Conservation (phyloP, 2,329 filamentous ascomycete species). For the Penicillium sp. region DNA sequence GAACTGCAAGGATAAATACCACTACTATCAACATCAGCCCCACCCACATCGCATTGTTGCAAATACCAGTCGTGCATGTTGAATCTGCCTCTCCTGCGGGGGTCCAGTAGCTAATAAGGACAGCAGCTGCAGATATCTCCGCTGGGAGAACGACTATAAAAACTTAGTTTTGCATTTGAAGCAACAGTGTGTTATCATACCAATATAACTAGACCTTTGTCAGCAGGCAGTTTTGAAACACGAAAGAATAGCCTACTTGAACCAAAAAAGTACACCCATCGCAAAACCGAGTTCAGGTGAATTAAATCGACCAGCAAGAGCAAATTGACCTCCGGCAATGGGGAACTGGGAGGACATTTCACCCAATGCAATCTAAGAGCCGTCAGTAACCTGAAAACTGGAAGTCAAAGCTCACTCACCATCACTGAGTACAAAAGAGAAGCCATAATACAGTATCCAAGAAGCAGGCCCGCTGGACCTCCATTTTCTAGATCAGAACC, state of each 20-base stretch:
- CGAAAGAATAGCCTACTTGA: not conserved
- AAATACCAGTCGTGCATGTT: constrained; percentile 16
- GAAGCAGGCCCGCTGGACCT: constrained; percentile 8
- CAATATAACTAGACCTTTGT: constrained; percentile 5
- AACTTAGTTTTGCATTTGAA: not conserved
- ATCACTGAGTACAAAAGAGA: constrained; percentile 10
- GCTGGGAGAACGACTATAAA: constrained; percentile 14
- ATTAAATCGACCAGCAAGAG: constrained; percentile 10
- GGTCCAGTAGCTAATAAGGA: constrained; percentile 9
- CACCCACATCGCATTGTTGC: constrained; percentile 17
- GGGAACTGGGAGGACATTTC: constrained; percentile 13
- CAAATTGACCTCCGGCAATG: constrained; percentile 10
- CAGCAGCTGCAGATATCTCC: constrained; percentile 10
- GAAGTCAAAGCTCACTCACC: not conserved
- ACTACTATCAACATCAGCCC: constrained; percentile 13
- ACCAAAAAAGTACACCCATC: constrained; percentile 12
- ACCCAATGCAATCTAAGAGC: constrained; percentile 4
- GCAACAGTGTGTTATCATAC: not conserved
- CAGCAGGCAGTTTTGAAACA: not conserved
- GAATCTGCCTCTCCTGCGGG: constrained; percentile 10
- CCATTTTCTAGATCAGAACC: constrained; percentile 8
- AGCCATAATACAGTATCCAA: constrained; percentile 14
- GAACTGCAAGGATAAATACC: not conserved
- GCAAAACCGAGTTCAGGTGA: constrained; percentile 12
- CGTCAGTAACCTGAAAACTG: not conserved